Percentiles rank a stretch among this genome's conserved stretches.
These are phyloP conservation scores for Suhomyces vadensis DNA, from an alignment of 805 yeast species.

Conservation along the genomic window DNA sequence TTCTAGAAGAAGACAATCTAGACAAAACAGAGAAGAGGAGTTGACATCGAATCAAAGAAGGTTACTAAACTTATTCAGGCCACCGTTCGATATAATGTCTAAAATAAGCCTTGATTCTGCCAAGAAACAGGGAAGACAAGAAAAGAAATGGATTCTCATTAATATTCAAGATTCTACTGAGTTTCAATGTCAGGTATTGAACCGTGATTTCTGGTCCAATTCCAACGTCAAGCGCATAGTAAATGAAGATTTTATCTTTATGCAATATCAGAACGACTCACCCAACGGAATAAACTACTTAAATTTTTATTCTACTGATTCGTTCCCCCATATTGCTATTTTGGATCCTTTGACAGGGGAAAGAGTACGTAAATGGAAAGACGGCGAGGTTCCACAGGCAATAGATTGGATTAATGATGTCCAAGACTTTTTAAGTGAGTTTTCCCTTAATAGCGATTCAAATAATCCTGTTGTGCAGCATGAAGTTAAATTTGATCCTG, in stretches of 20 bases:
- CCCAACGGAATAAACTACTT: conserved; percentile 69
- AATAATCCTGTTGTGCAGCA: conserved; percentile 67
- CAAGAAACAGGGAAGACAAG: conserved; percentile 59
- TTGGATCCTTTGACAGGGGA: conserved; percentile 97
- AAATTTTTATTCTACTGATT: conserved; percentile 68
- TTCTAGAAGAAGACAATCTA: conserved; percentile 26
- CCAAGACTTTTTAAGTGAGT: conserved; percentile 63
- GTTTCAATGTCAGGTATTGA: conserved; percentile 84
- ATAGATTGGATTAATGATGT: conserved; percentile 66
- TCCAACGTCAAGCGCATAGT: conserved; percentile 62
- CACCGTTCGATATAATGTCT: conserved; percentile 89
- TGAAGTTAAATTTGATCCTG: conserved; percentile 61
- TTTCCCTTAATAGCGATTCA: conserved; percentile 62
- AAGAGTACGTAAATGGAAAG: conserved; percentile 74
- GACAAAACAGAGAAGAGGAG: conserved; percentile 33
- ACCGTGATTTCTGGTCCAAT: conserved; percentile 92
- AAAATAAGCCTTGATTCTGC: conserved; percentile 73
- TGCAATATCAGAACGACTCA: conserved; percentile 83
- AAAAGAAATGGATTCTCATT: conserved; percentile 77
- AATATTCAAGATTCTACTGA: conserved; percentile 86
- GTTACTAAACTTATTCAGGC: conserved; percentile 80
- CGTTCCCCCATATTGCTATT: conserved; percentile 86
- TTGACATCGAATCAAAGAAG: conserved; percentile 59
- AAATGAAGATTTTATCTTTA: conserved; percentile 68
- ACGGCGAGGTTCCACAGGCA: conserved; percentile 56